These are phyloP conservation scores for Colletotrichum sp. DNA, from an alignment of 2,329 filamentous ascomycete genomes.

Conservation along the genomic window DNA sequence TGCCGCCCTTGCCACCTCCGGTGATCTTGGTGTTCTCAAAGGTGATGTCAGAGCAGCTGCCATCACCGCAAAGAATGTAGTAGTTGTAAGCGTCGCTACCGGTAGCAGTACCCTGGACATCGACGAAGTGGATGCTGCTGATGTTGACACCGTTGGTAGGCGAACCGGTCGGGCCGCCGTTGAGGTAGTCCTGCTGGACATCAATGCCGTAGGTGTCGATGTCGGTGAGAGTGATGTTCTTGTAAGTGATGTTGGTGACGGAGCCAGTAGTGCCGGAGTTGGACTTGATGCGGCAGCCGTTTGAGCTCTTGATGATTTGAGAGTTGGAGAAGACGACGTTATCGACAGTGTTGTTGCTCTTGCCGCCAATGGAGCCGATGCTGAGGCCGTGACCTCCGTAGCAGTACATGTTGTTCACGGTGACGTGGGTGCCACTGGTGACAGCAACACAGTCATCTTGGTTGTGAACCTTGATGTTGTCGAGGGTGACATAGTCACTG, in stretches of 20 bases:
- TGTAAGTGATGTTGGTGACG: slow-evolving; percentile 47
- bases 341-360: slow-evolving; percentile 41
- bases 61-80: slow-evolving; percentile 19
- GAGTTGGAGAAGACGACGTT: slow-evolving; percentile 46
- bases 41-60: slow-evolving; percentile 17
- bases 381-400: slow-evolving; percentile 51
- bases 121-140: slow-evolving; percentile 2
- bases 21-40: slow-evolving; percentile 14
- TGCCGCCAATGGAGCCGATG: slow-evolving; percentile 49
- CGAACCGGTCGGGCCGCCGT: slow-evolving; percentile 13
- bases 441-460: slow-evolving; percentile 51
- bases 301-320: slow-evolving; percentile 44
- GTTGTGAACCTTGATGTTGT: slow-evolving; percentile 40
- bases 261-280: slow-evolving; percentile 43
- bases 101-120: slow-evolving; percentile 4
- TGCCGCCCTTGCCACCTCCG: slow-evolving; percentile 8
- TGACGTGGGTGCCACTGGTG: slow-evolving; percentile 45
- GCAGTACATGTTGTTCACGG: slow-evolving; percentile 46
- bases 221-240: slow-evolving; percentile 28
- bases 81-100: slow-evolving; percentile 3
- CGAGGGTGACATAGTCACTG: slow-evolving; percentile 40
- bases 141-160: slow-evolving; percentile 18
- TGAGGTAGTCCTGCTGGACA: slow-evolving; percentile 21
- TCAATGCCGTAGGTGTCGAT: slow-evolving; percentile 17
- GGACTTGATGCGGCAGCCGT: slow-evolving; percentile 51